Conservation (phyloP, 2,329 filamentous ascomycete genomes). For the Didymellaceae sp. region DNA sequence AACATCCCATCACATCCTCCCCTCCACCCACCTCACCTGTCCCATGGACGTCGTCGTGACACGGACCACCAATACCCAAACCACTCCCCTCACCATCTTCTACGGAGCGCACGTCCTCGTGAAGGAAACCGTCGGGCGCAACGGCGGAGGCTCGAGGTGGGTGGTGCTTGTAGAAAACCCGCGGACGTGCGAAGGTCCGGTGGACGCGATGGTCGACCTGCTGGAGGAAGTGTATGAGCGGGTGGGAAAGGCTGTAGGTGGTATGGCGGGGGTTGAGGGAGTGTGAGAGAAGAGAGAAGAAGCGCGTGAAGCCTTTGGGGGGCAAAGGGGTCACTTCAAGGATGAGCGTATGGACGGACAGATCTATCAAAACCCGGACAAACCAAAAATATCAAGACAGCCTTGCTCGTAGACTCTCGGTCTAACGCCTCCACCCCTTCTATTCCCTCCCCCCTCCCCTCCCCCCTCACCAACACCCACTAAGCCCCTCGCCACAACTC, state of each 20-base stretch:
- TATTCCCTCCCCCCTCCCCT: not conserved
- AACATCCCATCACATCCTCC: no score
- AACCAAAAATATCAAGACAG: conserved; percentile 33
- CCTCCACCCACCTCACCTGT: no score
- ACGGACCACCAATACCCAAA: no score
- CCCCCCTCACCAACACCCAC: conserved; percentile 8
- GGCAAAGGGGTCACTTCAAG: no score
- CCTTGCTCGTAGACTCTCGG: conserved; percentile 31
- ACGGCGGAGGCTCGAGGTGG: not conserved
- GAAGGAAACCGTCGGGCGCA: not conserved
- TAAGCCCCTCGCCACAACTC: conserved; percentile 34
- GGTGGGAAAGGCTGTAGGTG: not conserved
- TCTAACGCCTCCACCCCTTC: conserved; percentile 19
- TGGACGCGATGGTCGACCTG: conserved; percentile 4
- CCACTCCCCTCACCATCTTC: no score
- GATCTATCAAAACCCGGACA: conserved; percentile 15
- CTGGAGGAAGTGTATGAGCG: not conserved
- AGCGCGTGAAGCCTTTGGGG: no score
- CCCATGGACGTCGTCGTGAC: no score
- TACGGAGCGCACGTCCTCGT: conserved; percentile 1
- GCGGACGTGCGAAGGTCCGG: not conserved
- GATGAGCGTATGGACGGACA: not conserved
- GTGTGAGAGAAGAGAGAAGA: no score
- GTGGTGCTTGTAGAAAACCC: not conserved
- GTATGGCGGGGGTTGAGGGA: not conserved